Base-by-base conservation (phyloP, 192 early-diverging fungal species). In the Coemansia sp. region DNA sequence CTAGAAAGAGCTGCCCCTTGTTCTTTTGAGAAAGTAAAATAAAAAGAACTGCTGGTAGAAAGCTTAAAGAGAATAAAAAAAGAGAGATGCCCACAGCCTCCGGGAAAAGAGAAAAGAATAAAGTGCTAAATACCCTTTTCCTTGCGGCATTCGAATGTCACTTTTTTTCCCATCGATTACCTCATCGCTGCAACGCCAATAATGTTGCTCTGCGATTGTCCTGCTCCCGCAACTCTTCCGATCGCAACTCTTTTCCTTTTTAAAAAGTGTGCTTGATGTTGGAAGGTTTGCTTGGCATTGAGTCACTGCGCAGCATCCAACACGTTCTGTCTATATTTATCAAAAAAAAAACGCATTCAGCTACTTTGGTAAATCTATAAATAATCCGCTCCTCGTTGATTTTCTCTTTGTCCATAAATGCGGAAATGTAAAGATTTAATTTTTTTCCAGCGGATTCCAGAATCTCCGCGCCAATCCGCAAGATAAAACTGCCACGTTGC, bases 131-230 rank as follows among this genome's bases (percentile, higher is more conserved):
- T n/a, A n/a, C n/a, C n/a, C n/a, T n/a, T n/a, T n/a, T n/a, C n/a
- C 22, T 28, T 7, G 43, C 43, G 43, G 43, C 43, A 44, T 21
- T 44, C 18, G 18, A n/a, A 44, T 22, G 48, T 14, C 53, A 40
- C 30, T 54, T 54, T 50, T 50, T 25, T 54, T 54, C 23, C 47
- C 47, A 49, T 23, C 25, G 14, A 29, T 50, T 50, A 11, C 48
- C 48, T 50, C 43, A 44, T 44, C 43, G 4, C n/a, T n/a, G n/a
- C n/a, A n/a, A n/a, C n/a, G n/a, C n/a, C n/a, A n/a, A n/a, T n/a
- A n/a, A n/a, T n/a, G n/a, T n/a, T n/a, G n/a, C n/a, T n/a, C n/a
- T n/a, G n/a, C n/a, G n/a, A n/a, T n/a, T n/a, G n/a, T n/a, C n/a
- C n/a, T n/a, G n/a, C n/a, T n/a, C 35, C 12, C n/a, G 35, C 35